A percentile compares a stretch with the other conserved stretches of the same genome.
Evolutionary conservation across 2,329 filamentous ascomycete genomes (phyloP).

Genomic region (Emmonsia crescens): DNA sequence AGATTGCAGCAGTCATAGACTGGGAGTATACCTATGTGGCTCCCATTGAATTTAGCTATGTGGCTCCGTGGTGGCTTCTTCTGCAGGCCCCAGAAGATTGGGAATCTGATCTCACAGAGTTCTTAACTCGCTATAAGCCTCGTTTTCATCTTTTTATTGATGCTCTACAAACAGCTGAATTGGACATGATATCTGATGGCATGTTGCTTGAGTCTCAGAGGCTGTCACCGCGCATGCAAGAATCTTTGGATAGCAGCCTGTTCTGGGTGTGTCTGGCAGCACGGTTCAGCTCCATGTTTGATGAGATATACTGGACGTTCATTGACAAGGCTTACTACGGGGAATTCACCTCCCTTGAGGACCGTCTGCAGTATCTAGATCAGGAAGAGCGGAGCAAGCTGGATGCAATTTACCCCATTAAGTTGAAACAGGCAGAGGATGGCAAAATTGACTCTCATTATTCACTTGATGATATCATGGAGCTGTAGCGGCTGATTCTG

Average conservation of each 20-base stretch:
- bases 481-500: conserved; percentile 8
- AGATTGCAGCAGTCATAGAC: conserved; percentile 18
- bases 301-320: conserved; percentile 20
- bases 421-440: conserved; percentile 11
- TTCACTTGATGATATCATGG: conserved; percentile 9
- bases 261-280: conserved; percentile 21
- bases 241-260: conserved; percentile 17
- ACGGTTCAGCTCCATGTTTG: conserved; percentile 18
- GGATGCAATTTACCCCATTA: conserved; percentile 3
- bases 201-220: conserved; percentile 10
- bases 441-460: conserved; percentile 7
- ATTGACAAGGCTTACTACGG: conserved; percentile 16
- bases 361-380: conserved; percentile 12
- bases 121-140: conserved; percentile 17
- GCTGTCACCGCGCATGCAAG: conserved; percentile 17
- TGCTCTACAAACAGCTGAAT: conserved; percentile 15
- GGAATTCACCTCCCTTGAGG: conserved; percentile 13
- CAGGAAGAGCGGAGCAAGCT: conserved; percentile 8
- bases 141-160: conserved; percentile 18
- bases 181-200: conserved; percentile 8
- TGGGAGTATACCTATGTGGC: conserved; percentile 21
- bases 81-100: conserved; percentile 14
- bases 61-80: conserved; percentile 18
- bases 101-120: conserved; percentile 16
- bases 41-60: conserved; percentile 15